Percentiles rank a stretch among this genome's conserved stretches.
phyloP scores from a whole-genome alignment of 169 alveolate species.

The Cyclospora cayetanensis region DNA sequence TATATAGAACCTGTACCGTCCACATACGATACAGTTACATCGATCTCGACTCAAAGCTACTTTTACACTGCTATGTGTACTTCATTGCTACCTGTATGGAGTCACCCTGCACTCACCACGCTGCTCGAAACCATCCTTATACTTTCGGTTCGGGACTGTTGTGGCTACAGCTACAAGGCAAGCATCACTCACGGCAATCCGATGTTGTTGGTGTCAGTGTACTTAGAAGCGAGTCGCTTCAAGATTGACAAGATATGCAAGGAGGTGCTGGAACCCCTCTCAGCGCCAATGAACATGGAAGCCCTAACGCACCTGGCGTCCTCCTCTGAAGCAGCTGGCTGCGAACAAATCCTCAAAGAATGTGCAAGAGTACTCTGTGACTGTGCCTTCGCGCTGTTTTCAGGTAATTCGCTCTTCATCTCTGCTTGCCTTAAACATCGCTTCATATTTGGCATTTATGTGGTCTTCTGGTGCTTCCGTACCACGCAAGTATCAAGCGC shows the following conservation, averaged over 20 bases:
- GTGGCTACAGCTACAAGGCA: neutral
- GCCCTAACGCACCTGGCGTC: neutral
- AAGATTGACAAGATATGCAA: neutral
- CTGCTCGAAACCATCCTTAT: no score
- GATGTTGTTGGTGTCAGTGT: slow-evolving; percentile 19
- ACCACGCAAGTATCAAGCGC: no score
- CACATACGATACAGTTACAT: no score
- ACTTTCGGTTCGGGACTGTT: neutral
- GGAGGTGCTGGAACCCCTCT: neutral
- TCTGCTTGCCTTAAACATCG: no score
- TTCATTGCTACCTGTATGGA: no score
- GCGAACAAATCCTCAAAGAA: neutral
- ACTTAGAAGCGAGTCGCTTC: slow-evolving; percentile 21
- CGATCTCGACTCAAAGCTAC: no score
- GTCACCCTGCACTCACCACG: no score
- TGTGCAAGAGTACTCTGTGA: slow-evolving; percentile 36
- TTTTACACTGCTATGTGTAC: no score
- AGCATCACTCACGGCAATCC: slow-evolving; percentile 29
- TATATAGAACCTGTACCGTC: no score
- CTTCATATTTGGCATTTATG: no score
- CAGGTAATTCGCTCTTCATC: slow-evolving; percentile 26
- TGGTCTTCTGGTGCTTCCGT: no score
- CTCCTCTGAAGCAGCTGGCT: slow-evolving; percentile 15
- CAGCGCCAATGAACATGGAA: slow-evolving; percentile 3
- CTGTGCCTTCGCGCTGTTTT: slow-evolving; percentile 52